Conservation (phyloP, 2,329 filamentous ascomycete genomes). For the Pseudocercospora pini-densiflorae region DNA sequence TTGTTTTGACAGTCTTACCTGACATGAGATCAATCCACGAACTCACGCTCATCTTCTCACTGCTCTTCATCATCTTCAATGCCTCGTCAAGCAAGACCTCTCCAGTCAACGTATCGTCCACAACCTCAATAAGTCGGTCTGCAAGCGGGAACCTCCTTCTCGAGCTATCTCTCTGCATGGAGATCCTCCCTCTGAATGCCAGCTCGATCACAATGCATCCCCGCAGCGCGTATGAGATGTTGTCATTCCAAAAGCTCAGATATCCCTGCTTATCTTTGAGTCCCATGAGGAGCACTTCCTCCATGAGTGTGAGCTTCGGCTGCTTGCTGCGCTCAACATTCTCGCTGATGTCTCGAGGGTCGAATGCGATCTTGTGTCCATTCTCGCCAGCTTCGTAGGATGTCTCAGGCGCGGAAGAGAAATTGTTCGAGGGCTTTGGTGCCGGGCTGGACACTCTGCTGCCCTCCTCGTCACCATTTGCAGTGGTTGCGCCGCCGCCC, state of each 20-base stretch:
- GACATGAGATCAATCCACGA: conserved; percentile 99
- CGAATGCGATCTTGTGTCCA: conserved; percentile 98
- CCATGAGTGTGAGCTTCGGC: conserved; percentile 98
- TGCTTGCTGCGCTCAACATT: conserved; percentile 96
- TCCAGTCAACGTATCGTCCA: conserved; percentile 94
- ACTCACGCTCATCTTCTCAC: conserved; percentile 99
- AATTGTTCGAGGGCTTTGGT: conserved; percentile 63
- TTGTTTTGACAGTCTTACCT: conserved; percentile 62
- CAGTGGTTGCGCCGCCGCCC: conserved; percentile 59
- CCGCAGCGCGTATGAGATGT: conserved; percentile 96
- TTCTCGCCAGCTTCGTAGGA: conserved; percentile 87
- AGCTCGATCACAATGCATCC: conserved; percentile 99
- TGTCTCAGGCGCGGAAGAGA: conserved; percentile 67
- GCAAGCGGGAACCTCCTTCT: conserved; percentile 90
- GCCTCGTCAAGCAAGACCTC: conserved; percentile 97
- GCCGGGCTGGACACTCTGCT: conserved; percentile 70
- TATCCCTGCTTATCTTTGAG: conserved; percentile 99
- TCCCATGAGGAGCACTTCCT: conserved; percentile 92
- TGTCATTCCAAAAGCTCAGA: conserved; percentile 99
- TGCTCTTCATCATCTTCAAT: conserved; percentile 99
- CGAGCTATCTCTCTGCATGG: conserved; percentile 96
- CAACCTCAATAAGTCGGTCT: conserved; percentile 93
- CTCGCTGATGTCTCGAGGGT: conserved; percentile 96
- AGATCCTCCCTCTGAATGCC: conserved; percentile 92
- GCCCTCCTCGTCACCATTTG: conserved; percentile 62